phyloP scores from a whole-genome alignment of 2,329 filamentous ascomycete genomes.

The Leptoxyphium fumago region DNA sequence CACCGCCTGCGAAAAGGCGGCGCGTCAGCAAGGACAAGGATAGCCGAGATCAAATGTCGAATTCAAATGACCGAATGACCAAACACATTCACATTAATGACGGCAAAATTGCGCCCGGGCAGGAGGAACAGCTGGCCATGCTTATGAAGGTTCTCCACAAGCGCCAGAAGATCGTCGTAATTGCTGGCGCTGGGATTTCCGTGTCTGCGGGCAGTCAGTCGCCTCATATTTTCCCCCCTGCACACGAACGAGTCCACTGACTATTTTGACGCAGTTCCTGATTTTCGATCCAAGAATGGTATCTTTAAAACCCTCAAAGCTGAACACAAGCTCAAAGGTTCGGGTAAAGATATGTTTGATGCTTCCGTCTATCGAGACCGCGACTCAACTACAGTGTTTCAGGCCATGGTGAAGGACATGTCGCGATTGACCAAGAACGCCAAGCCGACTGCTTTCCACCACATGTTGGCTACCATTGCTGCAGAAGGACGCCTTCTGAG shows the following conservation, averaged over 20 bases:
- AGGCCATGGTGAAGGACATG: conserved; percentile 87
- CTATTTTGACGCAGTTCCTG: conserved; percentile 48
- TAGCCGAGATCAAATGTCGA: neutral
- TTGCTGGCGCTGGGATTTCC: conserved; percentile 92
- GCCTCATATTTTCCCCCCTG: neutral
- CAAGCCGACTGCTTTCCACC: conserved; percentile 77
- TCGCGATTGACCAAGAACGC: conserved; percentile 64
- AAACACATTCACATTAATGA: conserved; percentile 59
- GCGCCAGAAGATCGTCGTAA: conserved; percentile 91
- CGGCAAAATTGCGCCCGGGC: conserved; percentile 38
- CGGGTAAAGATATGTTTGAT: conserved; percentile 91
- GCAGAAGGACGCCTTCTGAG: conserved; percentile 75
- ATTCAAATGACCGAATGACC: conserved; percentile 48
- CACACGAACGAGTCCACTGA: too few relatives aligned
- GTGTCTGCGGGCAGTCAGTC: conserved; percentile 79
- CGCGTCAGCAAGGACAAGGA: conserved; percentile 41
- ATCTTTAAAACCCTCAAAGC: conserved; percentile 74
- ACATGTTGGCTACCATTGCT: conserved; percentile 79
- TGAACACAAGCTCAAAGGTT: conserved; percentile 81
- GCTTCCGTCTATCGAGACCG: conserved; percentile 94
- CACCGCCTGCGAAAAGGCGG: conserved; percentile 61
- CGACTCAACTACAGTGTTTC: conserved; percentile 75
- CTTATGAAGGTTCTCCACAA: conserved; percentile 63
- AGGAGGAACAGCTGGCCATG: conserved; percentile 50
- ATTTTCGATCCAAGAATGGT: conserved; percentile 84